Evolutionary conservation across 352 stramenopile species (phyloP), one percentile per base, ranked within the genome.

Genomic region (Pythium diclinum): DNA sequence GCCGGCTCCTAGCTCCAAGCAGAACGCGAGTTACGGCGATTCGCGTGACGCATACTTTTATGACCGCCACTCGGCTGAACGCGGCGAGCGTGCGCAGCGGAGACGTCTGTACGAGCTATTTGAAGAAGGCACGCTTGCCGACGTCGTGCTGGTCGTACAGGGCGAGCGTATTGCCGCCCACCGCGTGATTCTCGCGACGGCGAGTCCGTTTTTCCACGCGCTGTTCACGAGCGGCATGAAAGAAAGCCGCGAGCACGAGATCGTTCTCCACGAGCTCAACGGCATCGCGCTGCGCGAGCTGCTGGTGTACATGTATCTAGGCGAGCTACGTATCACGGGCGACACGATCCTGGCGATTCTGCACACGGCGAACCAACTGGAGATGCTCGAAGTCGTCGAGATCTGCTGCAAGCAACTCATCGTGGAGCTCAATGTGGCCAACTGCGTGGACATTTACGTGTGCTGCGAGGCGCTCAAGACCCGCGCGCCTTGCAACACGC

Each of bases 181-280:
- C 57, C 79, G 83, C 44, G 69, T 92, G 25, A 66, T 92, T 33
- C 67, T 92, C 7, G 81, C 81, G 40, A 71, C 71, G 2, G 76
- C 77, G 21, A 89, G 81, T 59, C 79, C 81, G 13, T 92, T 89
- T 58, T 92, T 92, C 63, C 72, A 79, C 56, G 83, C 83, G 46
- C 69, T 92, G 6, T 92, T 92, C 65, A 92, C 81, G 1, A 82
- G 70, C 72, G 83, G 83, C 38, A 89, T 92, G 83, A 78, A 79
- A 33, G 83, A 92, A 59, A 81, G 73, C 7, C 60, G 30, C 17
- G 70, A 65, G 23, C 60, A 67, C 17, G 61, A 74, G 40, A 71
- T 92, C 56, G 73, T 82, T n/a, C 68, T 92, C 19, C 71, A 81
- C 51, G 79, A 77, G 4, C 61, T 88, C n/a, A 70, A 86, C 28